Base-by-base conservation (phyloP, 2,329 filamentous ascomycete species). In the Cordyceps javanica region DNA sequence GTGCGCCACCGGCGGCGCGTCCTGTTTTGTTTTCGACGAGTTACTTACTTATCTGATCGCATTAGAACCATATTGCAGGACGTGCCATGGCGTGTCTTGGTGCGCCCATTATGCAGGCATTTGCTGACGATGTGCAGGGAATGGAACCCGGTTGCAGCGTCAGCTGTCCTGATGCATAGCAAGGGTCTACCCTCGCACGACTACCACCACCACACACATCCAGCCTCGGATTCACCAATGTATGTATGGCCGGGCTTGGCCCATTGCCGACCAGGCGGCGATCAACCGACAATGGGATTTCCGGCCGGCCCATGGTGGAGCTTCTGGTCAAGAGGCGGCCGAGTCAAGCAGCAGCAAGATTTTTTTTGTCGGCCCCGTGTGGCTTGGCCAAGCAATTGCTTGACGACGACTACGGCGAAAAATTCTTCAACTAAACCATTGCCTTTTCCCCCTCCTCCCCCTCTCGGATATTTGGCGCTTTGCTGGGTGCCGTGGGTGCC, bases 11-110 rank as follows among this genome's bases (percentile, higher is more conserved):
- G 6, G 23, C 30, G 16, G 34, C 8, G 32, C 53, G 53, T 42
- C 53, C 26, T 39, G 51, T 54, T 54, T 48, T 11, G 44, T 46
- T 46, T n/a, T 48, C 42, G 30, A 55, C 44, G 10, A 50, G 26
- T 57, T 55, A n/a, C n/a, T n/a, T n/a, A n/a, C n/a, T 32, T 42
- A 57, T 57, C 54, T 57, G 54, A 57, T 57, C 54, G 14, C 34
- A 57, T 48, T 16, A 36, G 38, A 52, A 25, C 14, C 23, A 51
- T n/a, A 26, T 9, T 19, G 21, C 25, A 52, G 14, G 36, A 5
- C 44, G 50, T 10, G 38, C 14, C 9, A 32, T 42, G 34, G 34
- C 48, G 14, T 50, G 32, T 51, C 34, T 51, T 30, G n/a, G 26
- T n/a, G 23, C 19, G 13, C 3, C 2, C 19, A 6, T 21, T 6